These are phyloP conservation scores for Diplocarpon mali DNA, from an alignment of 2,329 filamentous ascomycete genomes.

Conservation along the genomic window DNA sequence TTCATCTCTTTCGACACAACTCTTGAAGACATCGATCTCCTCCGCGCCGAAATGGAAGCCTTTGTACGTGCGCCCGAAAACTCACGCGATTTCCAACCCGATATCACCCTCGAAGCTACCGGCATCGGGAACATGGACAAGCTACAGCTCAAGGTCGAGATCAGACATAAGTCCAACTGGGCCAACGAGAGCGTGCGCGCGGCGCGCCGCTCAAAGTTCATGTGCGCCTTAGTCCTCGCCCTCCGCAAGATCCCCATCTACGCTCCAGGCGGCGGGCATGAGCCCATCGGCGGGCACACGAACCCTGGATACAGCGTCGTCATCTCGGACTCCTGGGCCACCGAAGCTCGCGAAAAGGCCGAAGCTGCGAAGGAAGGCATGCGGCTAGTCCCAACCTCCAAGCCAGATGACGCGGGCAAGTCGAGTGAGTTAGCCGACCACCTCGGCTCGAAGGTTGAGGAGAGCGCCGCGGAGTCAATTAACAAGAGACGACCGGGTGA, in stretches of 20 bases:
- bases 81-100: slow-evolving; percentile 78
- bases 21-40: slow-evolving; percentile 79
- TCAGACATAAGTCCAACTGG: slow-evolving; percentile 90
- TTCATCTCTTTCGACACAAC: slow-evolving; percentile 77
- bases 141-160: slow-evolving; percentile 68
- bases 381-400: slow-evolving; percentile 47
- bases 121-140: slow-evolving; percentile 82
- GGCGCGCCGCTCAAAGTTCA: slow-evolving; percentile 83
- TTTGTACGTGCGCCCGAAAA: slow-evolving; percentile 83
- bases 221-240: slow-evolving; percentile 81
- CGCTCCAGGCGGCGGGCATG: slow-evolving; percentile 61
- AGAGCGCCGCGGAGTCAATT: slow-evolving; percentile 33
- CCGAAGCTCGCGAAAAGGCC: slow-evolving; percentile 48
- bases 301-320: slow-evolving; percentile 77
- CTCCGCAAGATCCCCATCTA: slow-evolving; percentile 81
- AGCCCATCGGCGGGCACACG: slow-evolving; percentile 49
- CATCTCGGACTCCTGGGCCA: slow-evolving; percentile 58
- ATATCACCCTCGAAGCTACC: slow-evolving; percentile 66
- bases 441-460: slow-evolving; percentile 23
- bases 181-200: slow-evolving; percentile 75
- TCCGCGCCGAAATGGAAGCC: slow-evolving; percentile 71
- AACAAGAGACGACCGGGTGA: slow-evolving; percentile 19
- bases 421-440: slow-evolving; percentile 13
- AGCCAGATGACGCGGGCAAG: slow-evolving; percentile 7
- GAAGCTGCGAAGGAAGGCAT: slow-evolving; percentile 49